Evolutionary conservation across 352 stramenopile genomes (phyloP).

Genomic region (Pseudoperonospora humuli): DNA sequence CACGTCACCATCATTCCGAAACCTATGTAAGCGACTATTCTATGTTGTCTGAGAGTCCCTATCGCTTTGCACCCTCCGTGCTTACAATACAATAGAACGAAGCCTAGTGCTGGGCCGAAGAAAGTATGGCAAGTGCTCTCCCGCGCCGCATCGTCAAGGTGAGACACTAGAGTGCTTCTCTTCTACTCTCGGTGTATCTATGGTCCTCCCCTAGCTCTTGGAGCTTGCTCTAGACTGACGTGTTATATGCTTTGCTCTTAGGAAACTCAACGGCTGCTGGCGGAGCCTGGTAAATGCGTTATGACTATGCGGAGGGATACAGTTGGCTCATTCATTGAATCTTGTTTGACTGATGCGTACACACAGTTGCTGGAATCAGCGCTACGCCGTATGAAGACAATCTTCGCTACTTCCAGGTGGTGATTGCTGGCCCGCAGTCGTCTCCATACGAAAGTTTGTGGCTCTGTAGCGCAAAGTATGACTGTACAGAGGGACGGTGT

Average conservation of each 20-base stretch:
- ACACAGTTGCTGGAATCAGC: constrained; percentile 90
- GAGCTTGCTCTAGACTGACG: neutral
- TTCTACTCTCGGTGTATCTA: neutral
- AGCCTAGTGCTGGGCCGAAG: constrained; percentile 4
- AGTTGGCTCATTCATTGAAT: neutral
- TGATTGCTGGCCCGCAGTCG: constrained; percentile 93
- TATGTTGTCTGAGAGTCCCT: no score
- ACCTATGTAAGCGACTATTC: no score
- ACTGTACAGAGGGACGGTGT: neutral
- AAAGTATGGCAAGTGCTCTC: constrained; percentile 48
- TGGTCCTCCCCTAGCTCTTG: neutral
- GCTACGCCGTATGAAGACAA: constrained; percentile 97
- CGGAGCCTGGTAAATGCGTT: constrained; percentile 74
- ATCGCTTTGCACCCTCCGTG: no score
- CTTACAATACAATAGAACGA: no score
- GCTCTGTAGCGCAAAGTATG: constrained; percentile 1
- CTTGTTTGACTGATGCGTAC: neutral
- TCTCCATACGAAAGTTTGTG: constrained; percentile 92
- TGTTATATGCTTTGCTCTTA: constrained; percentile 15
- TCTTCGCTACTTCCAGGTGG: constrained; percentile 96
- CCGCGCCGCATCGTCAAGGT: constrained; percentile 75
- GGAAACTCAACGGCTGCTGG: constrained; percentile 93
- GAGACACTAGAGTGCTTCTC: neutral
- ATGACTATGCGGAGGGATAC: neutral
- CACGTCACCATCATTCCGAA: no score